Evolutionary conservation across 2,329 filamentous ascomycete genomes (phyloP), one percentile per base, ranked within the genome.

Genomic region (Dothistroma pini): DNA sequence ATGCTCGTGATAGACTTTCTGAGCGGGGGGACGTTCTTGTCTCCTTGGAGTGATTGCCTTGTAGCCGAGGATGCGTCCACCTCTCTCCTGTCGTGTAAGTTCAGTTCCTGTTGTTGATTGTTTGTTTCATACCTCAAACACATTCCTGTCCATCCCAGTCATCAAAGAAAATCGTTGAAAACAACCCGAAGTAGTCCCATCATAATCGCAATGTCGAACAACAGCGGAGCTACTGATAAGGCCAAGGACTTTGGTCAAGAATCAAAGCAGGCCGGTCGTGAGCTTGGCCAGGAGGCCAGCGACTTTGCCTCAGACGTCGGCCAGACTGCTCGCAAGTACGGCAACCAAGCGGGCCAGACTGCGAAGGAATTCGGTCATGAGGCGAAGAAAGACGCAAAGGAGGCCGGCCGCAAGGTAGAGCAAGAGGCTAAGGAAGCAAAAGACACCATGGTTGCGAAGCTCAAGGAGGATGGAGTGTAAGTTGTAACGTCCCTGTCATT

Each of bases 391-490:
- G 62, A 44, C n/a, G 41, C 41, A 44, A 19, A 44, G 41, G 41
- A 44, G 41, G 41, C 41, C 8, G 41, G 41, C 41, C 41, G 41
- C 14, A 44, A 44, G 41, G 41, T 19, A 44, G 41, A 44, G 41
- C 41, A n/a, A 16, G 41, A 44, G 12, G 41, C 41, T 14, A 44
- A 44, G 47, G 56, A 66, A 16, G 61, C 59, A 48, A 60, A 62
- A 55, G 56, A 66, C 35, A 62, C 57, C 10, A 19, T 66, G 14
- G 54, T 63, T 14, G 55, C 56, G 38, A 63, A 68, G 62, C 61
- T 72, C 19, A 51, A 60, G 31, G 61, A 71, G 8, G 70, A 72
- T 66, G 70, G 70, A 56, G 70, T 72, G 68, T 69, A 63, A 58
- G 68, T 60, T 21, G n/a, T 22, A 31, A 35, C 16, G 29, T 19